Conservation (phyloP, 768 basidiomycete genomes). For the Gymnopilus dilepis region DNA sequence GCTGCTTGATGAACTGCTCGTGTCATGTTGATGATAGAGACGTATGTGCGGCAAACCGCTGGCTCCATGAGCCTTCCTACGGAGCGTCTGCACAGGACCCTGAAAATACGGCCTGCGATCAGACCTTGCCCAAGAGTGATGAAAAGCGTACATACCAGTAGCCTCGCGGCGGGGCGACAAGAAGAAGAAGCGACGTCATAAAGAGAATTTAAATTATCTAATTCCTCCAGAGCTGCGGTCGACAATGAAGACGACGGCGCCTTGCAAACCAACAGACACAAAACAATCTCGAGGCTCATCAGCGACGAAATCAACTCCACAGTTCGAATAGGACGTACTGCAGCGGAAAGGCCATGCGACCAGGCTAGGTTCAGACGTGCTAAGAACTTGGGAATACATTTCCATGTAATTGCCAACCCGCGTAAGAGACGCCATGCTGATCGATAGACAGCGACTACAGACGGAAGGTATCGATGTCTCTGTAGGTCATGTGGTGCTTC, state of each 20-base stretch:
- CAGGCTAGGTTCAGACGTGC: constrained; percentile 58
- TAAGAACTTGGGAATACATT: constrained; percentile 43
- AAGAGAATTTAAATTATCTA: constrained; percentile 47
- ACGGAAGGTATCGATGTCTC: constrained; percentile 67
- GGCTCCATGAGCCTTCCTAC: constrained; percentile 49
- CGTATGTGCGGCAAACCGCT: constrained; percentile 32
- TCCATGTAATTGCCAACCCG: constrained; percentile 49
- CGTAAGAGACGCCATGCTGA: constrained; percentile 71
- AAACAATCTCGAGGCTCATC: constrained; percentile 49
- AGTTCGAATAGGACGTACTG: constrained; percentile 46
- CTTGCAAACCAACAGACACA: constrained; percentile 59
- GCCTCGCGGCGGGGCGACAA: constrained; percentile 50
- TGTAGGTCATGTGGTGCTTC: constrained; percentile 62
- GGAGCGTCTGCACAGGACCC: constrained; percentile 42
- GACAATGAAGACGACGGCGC: constrained; percentile 56
- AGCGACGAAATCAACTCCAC: not conserved
- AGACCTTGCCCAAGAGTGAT: not conserved
- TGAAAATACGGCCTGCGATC: not conserved
- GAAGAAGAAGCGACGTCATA: constrained; percentile 53
- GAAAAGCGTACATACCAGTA: constrained; percentile 40
- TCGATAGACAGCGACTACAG: constrained; percentile 74
- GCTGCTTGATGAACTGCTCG: not conserved
- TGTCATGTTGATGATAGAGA: constrained; percentile 20
- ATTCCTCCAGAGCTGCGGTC: constrained; percentile 50
- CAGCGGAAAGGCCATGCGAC: constrained; percentile 69